Evolutionary conservation across 148 eudicot genomes (phyloP).

Genomic region (Tetragonia tetragonoides): DNA sequence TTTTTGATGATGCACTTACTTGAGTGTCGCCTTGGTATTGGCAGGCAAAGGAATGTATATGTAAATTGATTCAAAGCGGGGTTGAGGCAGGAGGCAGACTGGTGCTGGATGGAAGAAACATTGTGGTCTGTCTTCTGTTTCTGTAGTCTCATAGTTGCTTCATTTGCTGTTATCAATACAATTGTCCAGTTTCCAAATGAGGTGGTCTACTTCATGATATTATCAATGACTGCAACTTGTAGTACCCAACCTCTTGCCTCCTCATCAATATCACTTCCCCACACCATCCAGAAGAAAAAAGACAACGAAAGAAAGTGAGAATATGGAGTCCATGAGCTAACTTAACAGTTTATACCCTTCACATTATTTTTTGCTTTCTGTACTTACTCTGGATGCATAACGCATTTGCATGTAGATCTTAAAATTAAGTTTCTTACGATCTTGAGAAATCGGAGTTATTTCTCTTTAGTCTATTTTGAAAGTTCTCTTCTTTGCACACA

Average conservation of each 20-base stretch:
- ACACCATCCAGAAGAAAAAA: not conserved
- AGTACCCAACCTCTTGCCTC: not conserved
- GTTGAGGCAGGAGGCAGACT: slow-evolving; percentile 82
- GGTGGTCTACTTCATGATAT: no score
- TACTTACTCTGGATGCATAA: not conserved
- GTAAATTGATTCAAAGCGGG: slow-evolving; percentile 78
- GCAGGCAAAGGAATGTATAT: slow-evolving; percentile 90
- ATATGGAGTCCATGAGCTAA: not conserved
- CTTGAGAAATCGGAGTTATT: no score
- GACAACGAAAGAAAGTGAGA: not conserved
- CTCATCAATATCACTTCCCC: not conserved
- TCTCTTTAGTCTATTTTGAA: not conserved
- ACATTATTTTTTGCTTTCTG: no score
- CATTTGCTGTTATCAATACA: not conserved
- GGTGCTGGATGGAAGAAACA: slow-evolving; percentile 82
- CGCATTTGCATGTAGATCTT: not conserved
- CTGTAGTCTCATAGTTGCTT: not conserved
- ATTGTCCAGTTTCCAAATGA: not conserved
- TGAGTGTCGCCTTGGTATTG: not conserved
- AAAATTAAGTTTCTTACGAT: no score
- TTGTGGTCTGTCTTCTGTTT: slow-evolving; percentile 44
- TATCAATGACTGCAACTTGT: not conserved
- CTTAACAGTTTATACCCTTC: no score
- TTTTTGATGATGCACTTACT: not conserved
- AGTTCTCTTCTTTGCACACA: not conserved